Evolutionary conservation across 371 early-diverging fungal genomes (phyloP).

Genomic region (Lichtheimia corymbifera): DNA sequence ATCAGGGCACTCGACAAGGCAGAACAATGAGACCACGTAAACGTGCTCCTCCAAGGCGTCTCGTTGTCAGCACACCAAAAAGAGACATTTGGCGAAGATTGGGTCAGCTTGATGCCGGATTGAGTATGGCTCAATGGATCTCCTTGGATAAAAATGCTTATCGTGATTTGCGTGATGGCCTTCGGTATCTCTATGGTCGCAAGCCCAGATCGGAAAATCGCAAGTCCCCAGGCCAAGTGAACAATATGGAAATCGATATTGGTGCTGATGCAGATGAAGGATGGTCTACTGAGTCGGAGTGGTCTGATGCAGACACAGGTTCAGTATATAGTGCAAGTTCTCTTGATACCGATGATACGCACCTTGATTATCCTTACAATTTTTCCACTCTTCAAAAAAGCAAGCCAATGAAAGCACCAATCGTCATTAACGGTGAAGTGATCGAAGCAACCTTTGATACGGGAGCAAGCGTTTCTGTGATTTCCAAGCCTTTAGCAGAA

Average conservation of each 20-base stretch:
- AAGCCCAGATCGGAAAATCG: neutral
- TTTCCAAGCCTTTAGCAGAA: conserved; percentile 12
- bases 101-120: conserved; percentile 5
- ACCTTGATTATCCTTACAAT: conserved; percentile 12
- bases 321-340: neutral
- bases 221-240: neutral
- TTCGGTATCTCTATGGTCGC: conserved; percentile 5
- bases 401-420: conserved; percentile 2
- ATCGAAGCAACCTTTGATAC: conserved; percentile 18
- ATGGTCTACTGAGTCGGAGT: neutral
- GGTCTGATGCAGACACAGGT: neutral
- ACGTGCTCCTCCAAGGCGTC: conserved; percentile 15
- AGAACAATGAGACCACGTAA: neutral
- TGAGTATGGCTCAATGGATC: conserved; percentile 15
- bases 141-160: conserved; percentile 18
- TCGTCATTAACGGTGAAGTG: conserved; percentile 8
- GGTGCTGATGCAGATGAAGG: neutral
- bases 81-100: conserved; percentile 13
- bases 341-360: neutral
- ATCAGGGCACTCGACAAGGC: neutral
- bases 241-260: neutral
- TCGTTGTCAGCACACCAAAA: conserved; percentile 30
- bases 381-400: conserved; percentile 5
- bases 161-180: conserved; percentile 15
- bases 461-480: conserved; percentile 18